Evolutionary conservation across 352 stramenopile genomes (phyloP), one percentile per base, ranked within the genome.

Genomic region (Phytophthora vignae): DNA sequence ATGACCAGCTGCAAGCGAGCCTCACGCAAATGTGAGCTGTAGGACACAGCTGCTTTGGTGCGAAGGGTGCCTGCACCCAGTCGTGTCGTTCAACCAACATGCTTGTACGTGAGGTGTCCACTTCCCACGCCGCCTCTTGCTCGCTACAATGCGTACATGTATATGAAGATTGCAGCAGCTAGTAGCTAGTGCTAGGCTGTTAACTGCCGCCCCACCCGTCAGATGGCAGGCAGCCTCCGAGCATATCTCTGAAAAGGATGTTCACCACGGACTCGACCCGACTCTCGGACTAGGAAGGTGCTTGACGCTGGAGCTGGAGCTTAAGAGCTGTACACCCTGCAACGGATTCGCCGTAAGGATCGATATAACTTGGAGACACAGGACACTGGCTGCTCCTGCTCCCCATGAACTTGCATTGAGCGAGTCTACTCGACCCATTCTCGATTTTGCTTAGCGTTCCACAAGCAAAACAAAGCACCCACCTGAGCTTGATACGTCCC

Each of bases 231-330:
- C 14, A 25, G 33, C 33, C 49, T 71, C 62, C 22, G 12, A 49
- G 69, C 50, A 71, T 68, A 76, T 76, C 69, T 31, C 27, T 50
- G 63, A 60, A 76, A 48, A 74, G 67, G 67, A 70, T 74, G 46
- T 63, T 66, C 67, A 46, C n/a, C 12, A 42, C 11, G 36, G 25
- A 44, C 50, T 56, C 54, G 27, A 70, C 55, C 38, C 40, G 67
- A 29, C 55, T 70, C 55, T 58, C 27, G 46, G 50, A 48, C 29
- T 62, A 31, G 22, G 22, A 25, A 25, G 22, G 22, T 25, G 60
- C 52, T 46, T 42, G 55, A 25, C 27, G n/a, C 2, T 42, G 6
- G 27, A 31, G 27, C 27, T 31, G 27, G 27, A 31, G 27, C 27
- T 31, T 31, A n/a, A 31, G 27, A 31, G 27, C 27, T 31, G 27